Evolutionary conservation across 2,329 filamentous ascomycete genomes (phyloP).

Genomic region (Aspergillus puulaauensis): DNA sequence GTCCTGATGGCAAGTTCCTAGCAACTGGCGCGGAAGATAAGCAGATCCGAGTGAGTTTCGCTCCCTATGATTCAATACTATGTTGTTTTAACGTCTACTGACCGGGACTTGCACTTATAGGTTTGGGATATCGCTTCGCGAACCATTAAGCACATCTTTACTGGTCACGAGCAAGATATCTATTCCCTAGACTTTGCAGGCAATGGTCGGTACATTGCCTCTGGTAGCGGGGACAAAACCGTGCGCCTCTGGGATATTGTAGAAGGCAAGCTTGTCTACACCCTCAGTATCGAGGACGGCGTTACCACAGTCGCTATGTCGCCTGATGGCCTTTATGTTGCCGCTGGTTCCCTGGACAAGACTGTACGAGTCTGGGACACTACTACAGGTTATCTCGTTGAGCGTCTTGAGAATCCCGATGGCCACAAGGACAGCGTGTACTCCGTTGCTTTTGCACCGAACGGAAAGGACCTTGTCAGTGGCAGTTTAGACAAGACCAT

Average conservation of each 20-base stretch:
- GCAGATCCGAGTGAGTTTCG: slow-evolving; percentile 74
- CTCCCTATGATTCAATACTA: neutral
- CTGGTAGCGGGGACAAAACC: slow-evolving; percentile 89
- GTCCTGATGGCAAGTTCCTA: slow-evolving; percentile 88
- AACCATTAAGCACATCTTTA: slow-evolving; percentile 86
- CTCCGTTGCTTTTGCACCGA: slow-evolving; percentile 92
- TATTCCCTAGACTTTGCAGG: slow-evolving; percentile 94
- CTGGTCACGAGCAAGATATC: slow-evolving; percentile 98
- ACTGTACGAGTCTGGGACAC: slow-evolving; percentile 98
- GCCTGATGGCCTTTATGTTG: slow-evolving; percentile 89
- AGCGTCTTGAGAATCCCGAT: slow-evolving; percentile 86
- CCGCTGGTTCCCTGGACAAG: slow-evolving; percentile 93
- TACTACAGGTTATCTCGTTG: slow-evolving; percentile 77
- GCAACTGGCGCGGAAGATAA: slow-evolving; percentile 98
- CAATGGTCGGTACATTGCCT: slow-evolving; percentile 91
- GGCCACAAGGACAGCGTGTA: slow-evolving; percentile 98
- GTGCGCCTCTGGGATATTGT: slow-evolving; percentile 97
- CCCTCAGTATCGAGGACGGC: slow-evolving; percentile 90
- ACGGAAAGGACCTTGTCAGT: slow-evolving; percentile 87
- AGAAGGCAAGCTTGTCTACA: slow-evolving; percentile 75
- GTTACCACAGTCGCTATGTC: slow-evolving; percentile 98
- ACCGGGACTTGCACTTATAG: slow-evolving; percentile 43
- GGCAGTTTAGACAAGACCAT: slow-evolving; percentile 97
- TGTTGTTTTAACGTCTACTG: neutral
- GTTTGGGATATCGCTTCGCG: slow-evolving; percentile 90